A percentile compares a stretch with the other conserved stretches of the same genome.
Evolutionary conservation across 129 eudicot species (phyloP).

Genomic region (Escallonia rubra): DNA sequence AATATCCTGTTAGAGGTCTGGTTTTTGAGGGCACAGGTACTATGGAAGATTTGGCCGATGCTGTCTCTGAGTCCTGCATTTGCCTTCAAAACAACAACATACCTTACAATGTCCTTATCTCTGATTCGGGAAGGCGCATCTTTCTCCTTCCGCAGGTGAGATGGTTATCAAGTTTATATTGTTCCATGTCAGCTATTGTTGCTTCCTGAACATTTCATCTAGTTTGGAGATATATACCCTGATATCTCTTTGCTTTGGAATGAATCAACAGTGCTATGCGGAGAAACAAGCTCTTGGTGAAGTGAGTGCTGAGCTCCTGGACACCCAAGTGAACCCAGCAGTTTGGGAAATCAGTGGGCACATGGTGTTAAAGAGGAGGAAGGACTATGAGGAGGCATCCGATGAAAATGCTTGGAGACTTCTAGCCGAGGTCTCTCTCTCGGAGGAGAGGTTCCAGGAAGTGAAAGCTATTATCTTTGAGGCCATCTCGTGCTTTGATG

Average conservation of each 20-base stretch:
- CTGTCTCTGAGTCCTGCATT: conserved; percentile 74
- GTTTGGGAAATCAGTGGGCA: conserved; percentile 99
- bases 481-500: conserved; percentile 55
- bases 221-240: too few species aligned
- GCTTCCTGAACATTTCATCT: too few species aligned
- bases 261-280: conserved; percentile 80
- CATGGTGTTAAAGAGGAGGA: conserved; percentile 82
- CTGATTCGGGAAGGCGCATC: conserved; percentile 79
- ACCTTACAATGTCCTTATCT: conserved; percentile 84
- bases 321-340: conserved; percentile 98
- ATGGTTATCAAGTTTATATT: neutral
- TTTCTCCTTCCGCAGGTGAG: conserved; percentile 95
- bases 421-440: conserved; percentile 94
- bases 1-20: conserved; percentile 86
- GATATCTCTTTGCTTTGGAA: neutral
- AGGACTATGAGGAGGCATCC: conserved; percentile 80
- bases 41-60: conserved; percentile 62
- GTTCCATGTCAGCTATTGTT: neutral
- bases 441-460: conserved; percentile 83
- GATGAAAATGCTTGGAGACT: conserved; percentile 98
- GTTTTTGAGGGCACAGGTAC: conserved; percentile 82
- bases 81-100: conserved; percentile 94
- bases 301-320: conserved; percentile 87
- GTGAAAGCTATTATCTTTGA: conserved; percentile 76
- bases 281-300: conserved; percentile 99